Conservation (phyloP, 2,329 filamentous ascomycete genomes). For the Chaetomiaceae sp. region DNA sequence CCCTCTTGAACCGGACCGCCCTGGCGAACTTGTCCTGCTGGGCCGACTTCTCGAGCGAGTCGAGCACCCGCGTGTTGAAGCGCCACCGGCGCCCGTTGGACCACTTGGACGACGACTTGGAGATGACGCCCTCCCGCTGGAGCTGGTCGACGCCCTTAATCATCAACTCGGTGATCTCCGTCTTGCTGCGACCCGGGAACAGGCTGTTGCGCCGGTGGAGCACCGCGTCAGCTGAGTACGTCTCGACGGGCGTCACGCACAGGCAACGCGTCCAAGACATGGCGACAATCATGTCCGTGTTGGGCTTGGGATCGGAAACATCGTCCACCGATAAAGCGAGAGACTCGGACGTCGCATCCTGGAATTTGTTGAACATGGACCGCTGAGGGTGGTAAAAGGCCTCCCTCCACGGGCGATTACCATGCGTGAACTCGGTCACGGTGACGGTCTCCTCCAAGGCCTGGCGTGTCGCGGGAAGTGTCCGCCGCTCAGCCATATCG, state of each 20-base stretch:
- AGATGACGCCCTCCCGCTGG: constrained; percentile 49
- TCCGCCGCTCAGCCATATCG: constrained; percentile 36
- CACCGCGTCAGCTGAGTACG: constrained; percentile 45
- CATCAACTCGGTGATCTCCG: constrained; percentile 41
- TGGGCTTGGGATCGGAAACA: constrained; percentile 1
- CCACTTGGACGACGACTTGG: constrained; percentile 55
- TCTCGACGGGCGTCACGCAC: constrained; percentile 47
- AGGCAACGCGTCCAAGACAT: constrained; percentile 57
- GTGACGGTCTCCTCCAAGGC: constrained; percentile 42
- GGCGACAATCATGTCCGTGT: constrained; percentile 38
- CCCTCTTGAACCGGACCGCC: constrained; percentile 55
- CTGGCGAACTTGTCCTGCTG: constrained; percentile 51
- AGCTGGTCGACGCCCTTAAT: constrained; percentile 46
- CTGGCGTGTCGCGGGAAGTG: constrained; percentile 44
- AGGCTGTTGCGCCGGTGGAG: constrained; percentile 49
- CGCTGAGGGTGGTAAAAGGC: constrained; percentile 51
- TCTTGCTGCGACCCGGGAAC: constrained; percentile 32
- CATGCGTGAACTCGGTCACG: constrained; percentile 34
- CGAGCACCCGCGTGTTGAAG: constrained; percentile 55
- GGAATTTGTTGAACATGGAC: constrained; percentile 54
- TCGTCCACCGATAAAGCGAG: constrained; percentile 34
- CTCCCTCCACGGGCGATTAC: constrained; percentile 46
- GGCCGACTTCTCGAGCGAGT: constrained; percentile 52
- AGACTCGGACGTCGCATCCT: constrained; percentile 47
- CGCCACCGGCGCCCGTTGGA: constrained; percentile 57